phyloP scores from a whole-genome alignment of 2,329 filamentous ascomycete species.

The Dactylellina haptotyla region DNA sequence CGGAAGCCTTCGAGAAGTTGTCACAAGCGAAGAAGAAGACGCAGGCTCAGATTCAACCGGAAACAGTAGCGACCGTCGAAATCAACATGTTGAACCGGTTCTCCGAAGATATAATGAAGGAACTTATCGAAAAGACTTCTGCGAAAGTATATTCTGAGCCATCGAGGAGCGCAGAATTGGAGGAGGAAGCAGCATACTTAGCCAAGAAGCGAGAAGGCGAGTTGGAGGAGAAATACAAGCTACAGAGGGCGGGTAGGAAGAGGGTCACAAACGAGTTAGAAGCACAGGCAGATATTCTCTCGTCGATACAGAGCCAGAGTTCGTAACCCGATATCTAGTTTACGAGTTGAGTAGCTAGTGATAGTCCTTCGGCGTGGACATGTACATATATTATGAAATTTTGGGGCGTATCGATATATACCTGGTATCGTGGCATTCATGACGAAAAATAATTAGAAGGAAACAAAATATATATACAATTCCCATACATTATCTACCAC shows the following conservation, averaged over 20 bases:
- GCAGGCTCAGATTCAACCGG: neutral
- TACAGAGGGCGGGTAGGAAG: slow-evolving; percentile 26
- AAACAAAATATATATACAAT: slow-evolving; percentile 11
- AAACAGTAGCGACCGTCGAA: slow-evolving; percentile 35
- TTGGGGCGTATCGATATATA: neutral
- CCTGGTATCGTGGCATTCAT: neutral
- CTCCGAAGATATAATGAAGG: slow-evolving; percentile 40
- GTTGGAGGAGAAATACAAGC: slow-evolving; percentile 41
- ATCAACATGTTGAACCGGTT: slow-evolving; percentile 39
- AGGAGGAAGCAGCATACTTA: slow-evolving; percentile 39
- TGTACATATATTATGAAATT: slow-evolving; percentile 10
- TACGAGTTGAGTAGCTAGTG: neutral
- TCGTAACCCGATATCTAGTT: neutral
- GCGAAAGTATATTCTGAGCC: slow-evolving; percentile 48
- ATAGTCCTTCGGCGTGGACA: too few species aligned
- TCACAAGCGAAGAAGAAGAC: slow-evolving; percentile 33
- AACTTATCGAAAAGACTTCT: slow-evolving; percentile 51
- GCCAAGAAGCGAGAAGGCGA: slow-evolving; percentile 38
- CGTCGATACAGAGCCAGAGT: neutral
- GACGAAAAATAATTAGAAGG: neutral
- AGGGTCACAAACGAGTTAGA: neutral
- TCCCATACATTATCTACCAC: neutral
- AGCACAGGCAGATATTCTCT: slow-evolving; percentile 3
- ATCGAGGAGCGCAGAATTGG: slow-evolving; percentile 37
- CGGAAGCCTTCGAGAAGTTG: slow-evolving; percentile 12